phyloP scores from a whole-genome alignment of 2,329 filamentous ascomycete genomes.

The Fusarium nanum region DNA sequence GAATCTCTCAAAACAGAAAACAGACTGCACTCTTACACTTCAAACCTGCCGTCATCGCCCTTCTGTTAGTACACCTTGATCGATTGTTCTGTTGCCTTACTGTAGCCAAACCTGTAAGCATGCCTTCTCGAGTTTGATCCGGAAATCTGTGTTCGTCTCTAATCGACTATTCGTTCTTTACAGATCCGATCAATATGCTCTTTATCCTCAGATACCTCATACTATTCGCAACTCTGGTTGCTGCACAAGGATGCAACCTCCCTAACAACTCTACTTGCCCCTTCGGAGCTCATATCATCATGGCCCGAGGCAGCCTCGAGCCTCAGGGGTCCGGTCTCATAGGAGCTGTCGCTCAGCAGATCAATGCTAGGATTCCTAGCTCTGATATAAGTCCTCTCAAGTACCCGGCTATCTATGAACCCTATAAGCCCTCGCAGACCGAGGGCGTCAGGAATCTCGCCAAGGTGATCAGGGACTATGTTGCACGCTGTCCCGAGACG shows the following conservation, averaged over 20 bases:
- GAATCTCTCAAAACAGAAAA: not conserved
- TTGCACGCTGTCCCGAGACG: conserved; percentile 24
- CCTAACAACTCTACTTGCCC: conserved; percentile 4
- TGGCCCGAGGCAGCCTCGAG: conserved; percentile 39
- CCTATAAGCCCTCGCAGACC: conserved; percentile 36
- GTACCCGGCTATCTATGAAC: conserved; percentile 35
- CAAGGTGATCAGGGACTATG: conserved; percentile 16
- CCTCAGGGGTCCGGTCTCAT: conserved; percentile 38
- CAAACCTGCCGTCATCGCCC: not conserved
- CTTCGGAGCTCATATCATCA: conserved; percentile 38
- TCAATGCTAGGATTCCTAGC: conserved; percentile 13
- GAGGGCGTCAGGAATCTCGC: conserved; percentile 28
- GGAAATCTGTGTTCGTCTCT: not conserved
- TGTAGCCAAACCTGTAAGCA: not conserved
- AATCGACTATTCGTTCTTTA: no score
- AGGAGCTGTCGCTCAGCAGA: conserved; percentile 31
- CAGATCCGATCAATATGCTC: conserved; percentile 8
- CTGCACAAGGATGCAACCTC: not conserved
- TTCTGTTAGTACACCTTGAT: rapidly evolving
- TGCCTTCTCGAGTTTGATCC: not conserved
- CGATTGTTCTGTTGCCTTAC: not conserved
- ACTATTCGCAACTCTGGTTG: not conserved
- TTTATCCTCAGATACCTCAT: conserved; percentile 1
- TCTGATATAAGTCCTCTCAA: conserved; percentile 25
- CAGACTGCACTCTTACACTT: no score